These are phyloP conservation scores for Penicillium italicum DNA, from an alignment of 2,329 filamentous ascomycete species.

Conservation along the genomic window DNA sequence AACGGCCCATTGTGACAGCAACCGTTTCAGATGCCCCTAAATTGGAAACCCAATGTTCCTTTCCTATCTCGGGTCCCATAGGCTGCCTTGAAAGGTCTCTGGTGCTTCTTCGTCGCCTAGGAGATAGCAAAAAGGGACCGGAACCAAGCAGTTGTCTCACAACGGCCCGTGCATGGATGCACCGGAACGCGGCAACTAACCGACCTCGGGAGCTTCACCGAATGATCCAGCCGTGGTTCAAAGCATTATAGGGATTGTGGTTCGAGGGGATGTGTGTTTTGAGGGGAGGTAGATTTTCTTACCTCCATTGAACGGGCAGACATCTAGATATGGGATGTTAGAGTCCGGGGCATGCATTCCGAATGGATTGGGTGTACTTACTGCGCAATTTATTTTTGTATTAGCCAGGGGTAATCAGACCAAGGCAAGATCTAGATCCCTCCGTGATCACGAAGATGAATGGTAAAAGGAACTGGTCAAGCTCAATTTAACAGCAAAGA, in stretches of 20 bases:
- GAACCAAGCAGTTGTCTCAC: conserved; percentile 19
- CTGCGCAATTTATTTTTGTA: neutral
- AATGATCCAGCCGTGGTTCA: conserved; percentile 1
- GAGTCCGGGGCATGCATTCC: neutral
- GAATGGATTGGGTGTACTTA: neutral
- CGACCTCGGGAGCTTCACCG: conserved; percentile 3
- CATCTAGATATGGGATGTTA: conserved; percentile 1
- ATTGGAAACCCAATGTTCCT: neutral
- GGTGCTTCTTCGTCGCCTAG: conserved; percentile 2
- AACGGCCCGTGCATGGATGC: conserved; percentile 13
- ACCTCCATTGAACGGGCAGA: conserved; percentile 10
- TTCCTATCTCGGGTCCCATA: neutral
- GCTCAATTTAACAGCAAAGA: conserved; percentile 8
- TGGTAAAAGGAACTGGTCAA: conserved; percentile 3
- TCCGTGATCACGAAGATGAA: neutral
- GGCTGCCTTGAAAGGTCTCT: conserved; percentile 3
- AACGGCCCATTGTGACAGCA: neutral
- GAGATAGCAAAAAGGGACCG: conserved; percentile 1
- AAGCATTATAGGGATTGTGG: neutral
- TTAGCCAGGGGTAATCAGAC: neutral
- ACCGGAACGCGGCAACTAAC: conserved; percentile 7
- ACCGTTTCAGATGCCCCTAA: neutral
- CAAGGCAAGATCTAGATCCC: neutral
- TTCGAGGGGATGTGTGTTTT: neutral
- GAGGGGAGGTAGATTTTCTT: neutral